Percentiles rank a stretch among this genome's conserved stretches.
Conservation (phyloP, 106 monocot genomes). For the Dioscorea alata region DNA sequence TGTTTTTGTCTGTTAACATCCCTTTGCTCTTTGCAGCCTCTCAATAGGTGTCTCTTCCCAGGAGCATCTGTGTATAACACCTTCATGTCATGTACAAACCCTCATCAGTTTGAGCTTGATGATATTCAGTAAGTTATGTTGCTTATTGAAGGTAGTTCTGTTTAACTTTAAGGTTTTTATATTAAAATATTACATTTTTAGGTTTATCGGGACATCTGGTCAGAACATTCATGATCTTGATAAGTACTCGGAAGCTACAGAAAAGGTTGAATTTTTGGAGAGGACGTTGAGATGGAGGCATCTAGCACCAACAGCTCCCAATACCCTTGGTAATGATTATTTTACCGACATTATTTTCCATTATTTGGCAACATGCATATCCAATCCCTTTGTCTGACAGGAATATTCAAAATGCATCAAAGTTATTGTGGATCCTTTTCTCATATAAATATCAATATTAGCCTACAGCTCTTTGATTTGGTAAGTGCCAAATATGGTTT, state of each 20-base stretch:
- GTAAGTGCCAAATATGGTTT: neutral
- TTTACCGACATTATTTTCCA: neutral
- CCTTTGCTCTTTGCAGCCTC: constrained; percentile 38
- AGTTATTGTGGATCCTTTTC: neutral
- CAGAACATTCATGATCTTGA: constrained; percentile 94
- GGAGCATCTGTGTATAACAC: constrained; percentile 92
- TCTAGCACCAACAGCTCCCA: constrained; percentile 92
- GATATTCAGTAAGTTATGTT: constrained; percentile 39
- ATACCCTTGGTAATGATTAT: constrained; percentile 74
- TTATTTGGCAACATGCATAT: neutral
- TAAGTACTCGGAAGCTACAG: constrained; percentile 81
- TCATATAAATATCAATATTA: neutral
- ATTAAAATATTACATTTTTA: constrained; percentile 8
- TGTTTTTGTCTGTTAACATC: constrained; percentile 1
- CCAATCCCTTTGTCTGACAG: neutral
- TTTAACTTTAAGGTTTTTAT: neutral
- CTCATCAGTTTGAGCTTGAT: constrained; percentile 94
- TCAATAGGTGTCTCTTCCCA: constrained; percentile 89
- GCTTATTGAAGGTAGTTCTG: neutral
- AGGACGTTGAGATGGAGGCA: constrained; percentile 97
- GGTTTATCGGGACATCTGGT: constrained; percentile 97
- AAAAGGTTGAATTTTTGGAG: constrained; percentile 84
- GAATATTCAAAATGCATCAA: neutral
- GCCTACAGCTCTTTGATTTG: neutral
- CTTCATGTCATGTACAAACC: constrained; percentile 87